Conservation (phyloP, 306 rosid species). For the Calophaca sinica region DNA sequence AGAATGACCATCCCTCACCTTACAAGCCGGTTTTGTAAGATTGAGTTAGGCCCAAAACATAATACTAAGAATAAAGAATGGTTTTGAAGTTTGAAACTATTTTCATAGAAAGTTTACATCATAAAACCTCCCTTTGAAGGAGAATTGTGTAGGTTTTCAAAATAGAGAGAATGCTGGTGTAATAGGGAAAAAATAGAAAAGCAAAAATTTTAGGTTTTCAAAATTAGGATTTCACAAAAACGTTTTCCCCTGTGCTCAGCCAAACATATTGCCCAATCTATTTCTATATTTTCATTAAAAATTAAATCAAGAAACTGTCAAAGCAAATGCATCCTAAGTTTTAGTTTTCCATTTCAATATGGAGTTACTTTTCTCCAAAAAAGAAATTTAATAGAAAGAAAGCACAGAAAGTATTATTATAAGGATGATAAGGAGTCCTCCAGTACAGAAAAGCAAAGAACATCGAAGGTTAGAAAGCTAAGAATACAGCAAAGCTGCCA, state of each 20-base stretch:
- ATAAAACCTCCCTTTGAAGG: slow-evolving; percentile 26
- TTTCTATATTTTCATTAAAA: slow-evolving; percentile 19
- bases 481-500: slow-evolving; percentile 17
- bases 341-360: slow-evolving; percentile 7
- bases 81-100: not conserved
- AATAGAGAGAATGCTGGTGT: slow-evolving; percentile 1
- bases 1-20: too few species aligned
- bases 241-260: not conserved
- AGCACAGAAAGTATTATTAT: not conserved
- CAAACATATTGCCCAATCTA: slow-evolving; percentile 2
- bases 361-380: not conserved
- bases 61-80: not conserved
- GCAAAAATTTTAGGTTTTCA: not conserved
- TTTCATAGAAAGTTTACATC: slow-evolving; percentile 22
- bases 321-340: slow-evolving; percentile 22
- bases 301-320: slow-evolving; percentile 25
- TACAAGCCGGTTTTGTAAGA: too few species aligned
- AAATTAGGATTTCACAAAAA: not conserved
- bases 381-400: not conserved
- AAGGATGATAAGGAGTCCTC: slow-evolving; percentile 2
- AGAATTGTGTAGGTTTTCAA: slow-evolving; percentile 9
- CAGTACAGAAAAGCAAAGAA: slow-evolving; percentile 29
- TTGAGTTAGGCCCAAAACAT: not conserved
- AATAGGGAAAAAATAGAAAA: slow-evolving; percentile 25
- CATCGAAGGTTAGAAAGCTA: not conserved